Percentiles rank a stretch among this genome's conserved stretches.
phyloP scores from a whole-genome alignment of 495 filamentous ascomycete species.

The Penicillium bialowiezense region DNA sequence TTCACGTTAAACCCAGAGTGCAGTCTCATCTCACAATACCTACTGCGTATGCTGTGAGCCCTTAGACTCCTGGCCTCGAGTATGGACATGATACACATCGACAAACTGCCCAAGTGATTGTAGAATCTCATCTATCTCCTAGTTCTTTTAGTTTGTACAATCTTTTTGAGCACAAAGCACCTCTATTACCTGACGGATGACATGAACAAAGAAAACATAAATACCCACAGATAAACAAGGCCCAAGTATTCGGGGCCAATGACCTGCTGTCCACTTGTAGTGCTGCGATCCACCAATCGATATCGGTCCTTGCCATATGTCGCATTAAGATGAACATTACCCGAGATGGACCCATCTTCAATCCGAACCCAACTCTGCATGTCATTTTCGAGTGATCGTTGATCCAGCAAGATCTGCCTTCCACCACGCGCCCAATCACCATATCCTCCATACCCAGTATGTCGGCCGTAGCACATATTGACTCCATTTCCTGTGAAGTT shows the following conservation, averaged over 20 bases:
- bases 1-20: too few species aligned
- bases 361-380: slow-evolving; percentile 18
- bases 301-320: slow-evolving; percentile 19
- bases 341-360: slow-evolving; percentile 13
- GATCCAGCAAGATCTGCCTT: slow-evolving; percentile 17
- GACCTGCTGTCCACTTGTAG: background rate
- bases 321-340: slow-evolving; percentile 17
- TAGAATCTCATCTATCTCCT: too few species aligned
- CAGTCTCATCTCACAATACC: too few species aligned
- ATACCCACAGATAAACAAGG: slow-evolving; percentile 1
- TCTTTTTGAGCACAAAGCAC: background rate
- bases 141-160: background rate
- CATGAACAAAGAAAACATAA: background rate
- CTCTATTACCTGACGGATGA: too few species aligned
- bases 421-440: slow-evolving; percentile 61
- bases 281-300: background rate
- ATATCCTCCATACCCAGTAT: slow-evolving; percentile 68
- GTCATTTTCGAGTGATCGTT: slow-evolving; percentile 1
- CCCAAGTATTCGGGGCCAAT: background rate
- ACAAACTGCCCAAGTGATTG: too few species aligned
- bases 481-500: slow-evolving; percentile 34
- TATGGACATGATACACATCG: too few species aligned
- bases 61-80: too few species aligned
- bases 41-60: too few species aligned
- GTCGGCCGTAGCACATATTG: slow-evolving; percentile 62